These are phyloP conservation scores for Wakefieldia striispora DNA, from an alignment of 768 basidiomycete species.

Conservation along the genomic window DNA sequence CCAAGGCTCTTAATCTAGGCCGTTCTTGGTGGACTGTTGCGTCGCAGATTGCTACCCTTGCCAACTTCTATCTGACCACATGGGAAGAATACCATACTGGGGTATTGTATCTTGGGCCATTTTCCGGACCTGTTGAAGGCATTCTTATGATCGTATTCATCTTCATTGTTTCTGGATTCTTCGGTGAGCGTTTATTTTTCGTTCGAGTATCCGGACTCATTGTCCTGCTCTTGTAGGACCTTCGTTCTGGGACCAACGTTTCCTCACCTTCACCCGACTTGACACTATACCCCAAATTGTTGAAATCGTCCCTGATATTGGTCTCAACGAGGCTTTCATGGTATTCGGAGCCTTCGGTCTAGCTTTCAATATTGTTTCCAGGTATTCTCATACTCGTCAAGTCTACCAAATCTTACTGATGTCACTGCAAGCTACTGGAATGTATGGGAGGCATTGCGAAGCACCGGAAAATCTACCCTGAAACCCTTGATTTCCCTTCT, in stretches of 20 bases:
- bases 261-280: conserved; percentile 58
- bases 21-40: conserved; percentile 97
- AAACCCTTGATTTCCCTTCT: conserved; percentile 71
- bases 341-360: conserved; percentile 68
- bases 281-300: conserved; percentile 49
- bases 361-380: conserved; percentile 75
- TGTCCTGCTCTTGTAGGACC: conserved; percentile 48
- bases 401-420: conserved; percentile 5
- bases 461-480: conserved; percentile 39
- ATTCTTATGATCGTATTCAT: conserved; percentile 82
- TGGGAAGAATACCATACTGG: conserved; percentile 92
- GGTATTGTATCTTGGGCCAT: conserved; percentile 85
- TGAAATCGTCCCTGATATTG: conserved; percentile 57
- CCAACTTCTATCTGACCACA: conserved; percentile 72
- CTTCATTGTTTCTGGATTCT: conserved; percentile 75
- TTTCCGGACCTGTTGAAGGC: conserved; percentile 96
- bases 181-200: conserved; percentile 43
- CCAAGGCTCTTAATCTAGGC: conserved; percentile 86
- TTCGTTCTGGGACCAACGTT: conserved; percentile 72
- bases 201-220: background rate
- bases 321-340: conserved; percentile 88
- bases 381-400: conserved; percentile 35
- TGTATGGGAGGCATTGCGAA: conserved; percentile 61
- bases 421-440: conserved; percentile 63
- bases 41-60: conserved; percentile 67